A percentile compares a stretch with the other conserved stretches of the same genome.
Evolutionary conservation across 2,329 filamentous ascomycete species (phyloP).

Genomic region (Aspergillus brunneoviolaceus): DNA sequence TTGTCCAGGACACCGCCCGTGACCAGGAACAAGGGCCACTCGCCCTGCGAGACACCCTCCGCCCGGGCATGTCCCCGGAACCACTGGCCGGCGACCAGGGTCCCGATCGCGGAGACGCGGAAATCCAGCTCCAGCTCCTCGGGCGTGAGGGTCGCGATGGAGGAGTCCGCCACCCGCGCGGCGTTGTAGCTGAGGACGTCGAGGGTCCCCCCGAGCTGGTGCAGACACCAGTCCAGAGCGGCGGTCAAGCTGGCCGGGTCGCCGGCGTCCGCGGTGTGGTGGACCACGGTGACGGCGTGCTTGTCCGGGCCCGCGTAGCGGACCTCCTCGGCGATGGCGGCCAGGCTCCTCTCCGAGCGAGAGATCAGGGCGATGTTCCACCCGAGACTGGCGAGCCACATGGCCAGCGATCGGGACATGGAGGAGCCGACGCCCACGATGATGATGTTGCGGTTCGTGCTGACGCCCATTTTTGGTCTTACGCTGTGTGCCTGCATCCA

Average conservation of each 20-base stretch:
- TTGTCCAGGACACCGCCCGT: conserved; percentile 3
- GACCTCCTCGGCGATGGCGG: conserved; percentile 4
- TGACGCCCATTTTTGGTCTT: conserved; percentile 8
- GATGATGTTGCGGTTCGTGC: conserved; percentile 8
- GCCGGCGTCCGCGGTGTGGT: neutral
- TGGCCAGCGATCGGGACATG: conserved; percentile 9
- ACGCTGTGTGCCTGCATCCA: neutral
- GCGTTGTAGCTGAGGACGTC: conserved; percentile 7
- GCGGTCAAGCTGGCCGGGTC: neutral
- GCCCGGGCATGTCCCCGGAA: neutral
- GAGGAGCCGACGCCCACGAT: conserved; percentile 8
- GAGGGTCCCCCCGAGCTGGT: neutral
- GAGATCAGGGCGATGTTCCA: conserved; percentile 9
- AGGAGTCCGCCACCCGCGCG: conserved; percentile 1
- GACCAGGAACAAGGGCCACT: conserved; percentile 2
- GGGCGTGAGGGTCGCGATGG: neutral
- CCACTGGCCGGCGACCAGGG: conserved; percentile 5
- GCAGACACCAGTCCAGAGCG: conserved; percentile 5
- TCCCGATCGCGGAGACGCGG: neutral
- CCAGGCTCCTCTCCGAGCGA: conserved; percentile 3
- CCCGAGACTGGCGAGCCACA: conserved; percentile 7
- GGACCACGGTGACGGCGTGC: neutral
- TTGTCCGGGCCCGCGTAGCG: neutral
- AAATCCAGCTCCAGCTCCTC: conserved; percentile 3
- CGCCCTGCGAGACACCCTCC: neutral